phyloP scores from a whole-genome alignment of 805 yeast genomes.

The Metschnikowia rubicola region DNA sequence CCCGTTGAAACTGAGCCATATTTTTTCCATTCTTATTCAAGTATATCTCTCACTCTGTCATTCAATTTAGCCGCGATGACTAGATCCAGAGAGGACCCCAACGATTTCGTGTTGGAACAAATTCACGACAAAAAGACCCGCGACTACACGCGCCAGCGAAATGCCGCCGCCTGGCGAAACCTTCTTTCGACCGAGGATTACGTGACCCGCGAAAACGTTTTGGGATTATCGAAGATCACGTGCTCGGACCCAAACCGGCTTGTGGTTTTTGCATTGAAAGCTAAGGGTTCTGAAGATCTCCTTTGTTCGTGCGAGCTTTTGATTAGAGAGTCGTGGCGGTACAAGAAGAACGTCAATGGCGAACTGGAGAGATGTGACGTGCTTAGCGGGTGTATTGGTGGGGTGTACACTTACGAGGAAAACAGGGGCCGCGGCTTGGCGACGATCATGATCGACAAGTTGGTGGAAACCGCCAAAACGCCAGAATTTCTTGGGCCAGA shows the following conservation, averaged over 20 bases:
- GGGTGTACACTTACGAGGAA: slow-evolving; percentile 37
- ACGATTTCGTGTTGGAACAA: slow-evolving; percentile 15
- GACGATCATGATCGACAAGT: slow-evolving; percentile 35
- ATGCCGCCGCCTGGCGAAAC: slow-evolving; percentile 37
- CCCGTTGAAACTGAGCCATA: too few relatives aligned
- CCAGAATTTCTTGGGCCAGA: slow-evolving; percentile 24
- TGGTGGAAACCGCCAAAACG: slow-evolving; percentile 25
- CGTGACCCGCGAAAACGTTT: slow-evolving; percentile 30
- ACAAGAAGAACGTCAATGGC: slow-evolving; percentile 14
- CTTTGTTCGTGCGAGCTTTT: slow-evolving; percentile 36
- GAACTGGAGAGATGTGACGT: slow-evolving; percentile 19
- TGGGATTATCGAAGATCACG: slow-evolving; percentile 25
- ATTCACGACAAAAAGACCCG: slow-evolving; percentile 24
- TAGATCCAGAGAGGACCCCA: slow-evolving; percentile 6
- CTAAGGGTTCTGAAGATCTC: slow-evolving; percentile 19
- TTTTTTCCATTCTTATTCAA: neutral
- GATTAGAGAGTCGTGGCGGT: slow-evolving; percentile 29
- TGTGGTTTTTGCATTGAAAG: slow-evolving; percentile 25
- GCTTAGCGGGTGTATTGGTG: slow-evolving; percentile 39
- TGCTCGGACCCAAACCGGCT: slow-evolving; percentile 16
- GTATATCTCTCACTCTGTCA: neutral
- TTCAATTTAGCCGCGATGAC: neutral
- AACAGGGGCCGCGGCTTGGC: slow-evolving; percentile 39
- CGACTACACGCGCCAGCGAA: slow-evolving; percentile 32
- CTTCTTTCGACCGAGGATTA: slow-evolving; percentile 32